Base-by-base conservation (phyloP, 352 stramenopile species). In the Globisporangium abappressorium region DNA sequence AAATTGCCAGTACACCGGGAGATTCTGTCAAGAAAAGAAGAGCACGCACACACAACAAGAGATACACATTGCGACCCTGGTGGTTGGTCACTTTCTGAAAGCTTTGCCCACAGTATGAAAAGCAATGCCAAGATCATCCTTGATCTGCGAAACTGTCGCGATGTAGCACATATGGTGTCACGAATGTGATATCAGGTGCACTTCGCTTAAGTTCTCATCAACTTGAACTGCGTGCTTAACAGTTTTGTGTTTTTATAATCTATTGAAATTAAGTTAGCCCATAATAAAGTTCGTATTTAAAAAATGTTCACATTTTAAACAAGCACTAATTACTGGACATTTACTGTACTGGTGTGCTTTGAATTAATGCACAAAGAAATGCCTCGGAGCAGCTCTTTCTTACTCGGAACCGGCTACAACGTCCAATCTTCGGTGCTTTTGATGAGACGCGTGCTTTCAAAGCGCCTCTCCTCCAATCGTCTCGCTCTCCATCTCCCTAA, bases 391-490 rank as follows among this genome's bases (percentile, higher is more conserved):
- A 59, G 54, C 54, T 60, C 20, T 59, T 34, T 41, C 43, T 22
- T 51, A 22, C 43, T 51, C 18, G 41, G 55, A 46, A 46, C 53
- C 20, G 53, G 26, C 12, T 30, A 12, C 12, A 33, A 26, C 55
- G 55, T 46, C 55, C 55, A 46, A 61, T 46, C 56, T 18, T 18
- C 20, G 30, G 56, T 30, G 20, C 33, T 61, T 51, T 51, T 51
- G 43, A 51, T 51, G 43, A 51, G 33, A 61, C 56, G 56, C 26
- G 56, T 33, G 30, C 33, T 28, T 62, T 33, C 56, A 62, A 62
- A 18, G 15, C 36, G 36, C 36, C 12, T 43, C 36, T 41, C 41
- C 38, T 30, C 41, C 60, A 65, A 11, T 15, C 46, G n/a, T 43
- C 30, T 38, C 15, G 36, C 36, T 8, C 30, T 47, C 15, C 4